These are phyloP conservation scores for Tuber microsphaerosporum DNA, from an alignment of 495 filamentous ascomycete species.

Conservation along the genomic window DNA sequence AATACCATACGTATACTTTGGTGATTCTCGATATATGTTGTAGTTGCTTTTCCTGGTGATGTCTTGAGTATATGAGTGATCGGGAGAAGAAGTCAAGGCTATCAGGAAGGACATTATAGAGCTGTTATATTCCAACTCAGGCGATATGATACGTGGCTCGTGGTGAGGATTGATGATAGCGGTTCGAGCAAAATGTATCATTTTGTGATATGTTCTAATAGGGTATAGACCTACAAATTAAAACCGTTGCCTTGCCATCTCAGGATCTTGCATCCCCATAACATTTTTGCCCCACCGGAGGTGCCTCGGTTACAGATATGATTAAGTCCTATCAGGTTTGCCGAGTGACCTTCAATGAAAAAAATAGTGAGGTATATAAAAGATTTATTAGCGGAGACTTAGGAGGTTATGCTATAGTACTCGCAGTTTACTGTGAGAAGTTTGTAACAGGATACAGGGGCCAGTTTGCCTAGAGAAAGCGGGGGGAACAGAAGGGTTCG, in stretches of 20 bases:
- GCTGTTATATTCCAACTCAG: not conserved
- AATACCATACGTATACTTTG: not conserved
- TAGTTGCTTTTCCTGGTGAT: not conserved
- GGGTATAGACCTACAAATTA: not conserved
- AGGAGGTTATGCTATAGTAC: not conserved
- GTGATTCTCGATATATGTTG: not conserved
- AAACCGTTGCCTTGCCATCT: not conserved
- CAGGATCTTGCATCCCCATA: not conserved
- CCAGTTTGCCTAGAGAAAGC: not conserved
- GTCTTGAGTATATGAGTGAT: conserved; percentile 1
- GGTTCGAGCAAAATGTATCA: not conserved
- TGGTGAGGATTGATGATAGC: not conserved
- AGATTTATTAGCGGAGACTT: not conserved
- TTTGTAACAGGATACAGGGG: not conserved
- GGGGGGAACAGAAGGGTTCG: not conserved
- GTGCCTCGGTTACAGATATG: not conserved
- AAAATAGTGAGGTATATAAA: not conserved
- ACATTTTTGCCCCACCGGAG: not conserved
- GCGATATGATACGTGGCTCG: conserved; percentile 1
- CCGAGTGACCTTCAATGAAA: not conserved
- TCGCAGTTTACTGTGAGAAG: not conserved
- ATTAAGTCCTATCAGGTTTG: not conserved
- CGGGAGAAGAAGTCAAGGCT: not conserved
- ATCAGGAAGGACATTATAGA: not conserved
- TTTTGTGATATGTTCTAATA: not conserved